Conservation (phyloP, 163 green algal genomes). For the Picocystis sp. region DNA sequence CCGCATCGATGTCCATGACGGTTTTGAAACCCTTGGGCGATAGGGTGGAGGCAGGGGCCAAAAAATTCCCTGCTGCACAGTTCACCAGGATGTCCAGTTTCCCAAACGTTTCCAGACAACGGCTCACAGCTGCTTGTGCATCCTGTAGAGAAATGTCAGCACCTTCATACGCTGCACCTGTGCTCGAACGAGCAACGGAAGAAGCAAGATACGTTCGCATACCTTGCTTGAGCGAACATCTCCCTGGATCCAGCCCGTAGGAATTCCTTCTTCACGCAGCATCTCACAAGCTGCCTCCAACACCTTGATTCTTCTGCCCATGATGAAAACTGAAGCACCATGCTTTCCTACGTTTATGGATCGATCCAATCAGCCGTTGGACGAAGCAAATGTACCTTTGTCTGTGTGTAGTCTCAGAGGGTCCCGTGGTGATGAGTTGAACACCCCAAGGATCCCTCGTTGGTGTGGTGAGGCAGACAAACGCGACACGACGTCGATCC, state of each 20-base stretch:
- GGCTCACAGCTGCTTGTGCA: conserved; percentile 38
- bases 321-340: conserved; percentile 62
- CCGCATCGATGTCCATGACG: conserved; percentile 90
- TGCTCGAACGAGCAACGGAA: too few species aligned
- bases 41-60: conserved; percentile 65
- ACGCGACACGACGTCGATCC: neutral
- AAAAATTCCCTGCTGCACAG: conserved; percentile 89
- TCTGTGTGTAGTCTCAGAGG: too few species aligned
- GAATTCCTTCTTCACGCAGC: conserved; percentile 40
- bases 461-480: too few species aligned
- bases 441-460: too few species aligned
- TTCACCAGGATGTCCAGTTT: conserved; percentile 83
- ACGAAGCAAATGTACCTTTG: too few species aligned
- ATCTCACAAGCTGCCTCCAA: conserved; percentile 40
- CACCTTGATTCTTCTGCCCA: conserved; percentile 55
- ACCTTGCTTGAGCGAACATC: conserved; percentile 49
- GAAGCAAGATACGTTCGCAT: too few species aligned
- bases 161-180: too few species aligned
- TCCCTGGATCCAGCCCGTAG: conserved; percentile 33
- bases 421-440: too few species aligned
- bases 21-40: conserved; percentile 69
- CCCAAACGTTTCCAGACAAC: conserved; percentile 26
- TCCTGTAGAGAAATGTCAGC: conserved; percentile 22
- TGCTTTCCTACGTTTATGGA: conserved; percentile 49
- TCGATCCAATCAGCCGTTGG: too few species aligned